Conservation (phyloP, 2,329 filamentous ascomycete species). For the Claviceps citrina region DNA sequence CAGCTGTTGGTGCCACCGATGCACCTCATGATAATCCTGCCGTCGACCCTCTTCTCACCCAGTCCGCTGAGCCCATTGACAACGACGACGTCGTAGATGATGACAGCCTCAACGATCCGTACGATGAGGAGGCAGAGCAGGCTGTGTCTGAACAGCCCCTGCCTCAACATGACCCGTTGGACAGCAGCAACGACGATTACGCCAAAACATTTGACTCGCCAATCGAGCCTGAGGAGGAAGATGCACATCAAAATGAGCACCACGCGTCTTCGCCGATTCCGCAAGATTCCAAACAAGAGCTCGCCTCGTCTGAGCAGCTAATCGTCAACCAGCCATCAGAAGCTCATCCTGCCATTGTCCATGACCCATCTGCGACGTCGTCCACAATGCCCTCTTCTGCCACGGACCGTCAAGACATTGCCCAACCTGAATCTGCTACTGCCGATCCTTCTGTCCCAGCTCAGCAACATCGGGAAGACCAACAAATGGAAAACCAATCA, state of each 20-base stretch:
- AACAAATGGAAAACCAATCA: conserved; percentile 8
- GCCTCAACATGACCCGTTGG: conserved; percentile 16
- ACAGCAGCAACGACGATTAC: conserved; percentile 32
- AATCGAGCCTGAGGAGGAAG: conserved; percentile 21
- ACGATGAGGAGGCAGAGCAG: conserved; percentile 24
- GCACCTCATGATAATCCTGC: conserved; percentile 14
- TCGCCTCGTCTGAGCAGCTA: conserved; percentile 25
- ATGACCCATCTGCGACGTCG: conserved; percentile 17
- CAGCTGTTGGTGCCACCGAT: conserved; percentile 14
- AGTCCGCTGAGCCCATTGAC: conserved; percentile 19
- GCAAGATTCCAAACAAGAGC: conserved; percentile 27
- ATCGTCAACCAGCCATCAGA: conserved; percentile 17
- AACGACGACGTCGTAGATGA: conserved; percentile 26
- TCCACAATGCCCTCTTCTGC: conserved; percentile 8
- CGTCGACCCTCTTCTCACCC: conserved; percentile 17
- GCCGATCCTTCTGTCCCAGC: conserved; percentile 11
- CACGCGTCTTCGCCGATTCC: conserved; percentile 29
- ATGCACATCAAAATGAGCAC: conserved; percentile 20
- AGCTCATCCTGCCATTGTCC: conserved; percentile 16
- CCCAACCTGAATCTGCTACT: conserved; percentile 8
- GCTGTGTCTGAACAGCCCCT: conserved; percentile 9
- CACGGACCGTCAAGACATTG: conserved; percentile 10
- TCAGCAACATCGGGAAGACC: conserved; percentile 12
- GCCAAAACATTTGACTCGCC: conserved; percentile 37
- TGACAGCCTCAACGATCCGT: conserved; percentile 33